phyloP scores from a whole-genome alignment of 768 basidiomycete species.

The Suillus variegatus region DNA sequence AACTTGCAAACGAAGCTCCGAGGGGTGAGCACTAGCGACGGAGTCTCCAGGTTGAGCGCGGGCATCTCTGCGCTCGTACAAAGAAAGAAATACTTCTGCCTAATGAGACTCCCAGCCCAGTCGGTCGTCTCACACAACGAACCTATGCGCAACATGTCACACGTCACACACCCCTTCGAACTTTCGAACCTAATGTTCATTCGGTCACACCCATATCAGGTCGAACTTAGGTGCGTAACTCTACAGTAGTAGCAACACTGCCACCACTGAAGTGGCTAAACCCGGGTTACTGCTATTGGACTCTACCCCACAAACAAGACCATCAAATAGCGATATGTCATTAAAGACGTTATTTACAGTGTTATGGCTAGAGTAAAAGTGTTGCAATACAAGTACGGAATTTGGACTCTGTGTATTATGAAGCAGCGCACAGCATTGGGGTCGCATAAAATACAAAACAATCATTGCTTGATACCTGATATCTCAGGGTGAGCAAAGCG shows the following conservation, averaged over 20 bases:
- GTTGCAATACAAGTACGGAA: not conserved
- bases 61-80: too few species aligned
- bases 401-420: not conserved
- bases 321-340: not conserved
- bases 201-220: too few species aligned
- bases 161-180: too few species aligned
- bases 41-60: too few species aligned
- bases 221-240: too few species aligned
- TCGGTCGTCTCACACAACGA: too few species aligned
- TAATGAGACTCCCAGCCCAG: too few species aligned
- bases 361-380: not conserved
- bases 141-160: too few species aligned
- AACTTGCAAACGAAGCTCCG: too few species aligned
- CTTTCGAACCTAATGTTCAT: too few species aligned
- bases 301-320: not conserved
- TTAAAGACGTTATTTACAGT: not conserved
- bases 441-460: conserved; percentile 3
- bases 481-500: conserved; percentile 1
- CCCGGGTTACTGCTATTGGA: not conserved
- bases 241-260: conserved; percentile 1
- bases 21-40: too few species aligned
- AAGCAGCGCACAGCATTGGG: not conserved
- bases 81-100: too few species aligned
- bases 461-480: not conserved
- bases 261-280: not conserved